Base-by-base conservation (phyloP, 805 yeast species). In the Candida jianshihensis region DNA sequence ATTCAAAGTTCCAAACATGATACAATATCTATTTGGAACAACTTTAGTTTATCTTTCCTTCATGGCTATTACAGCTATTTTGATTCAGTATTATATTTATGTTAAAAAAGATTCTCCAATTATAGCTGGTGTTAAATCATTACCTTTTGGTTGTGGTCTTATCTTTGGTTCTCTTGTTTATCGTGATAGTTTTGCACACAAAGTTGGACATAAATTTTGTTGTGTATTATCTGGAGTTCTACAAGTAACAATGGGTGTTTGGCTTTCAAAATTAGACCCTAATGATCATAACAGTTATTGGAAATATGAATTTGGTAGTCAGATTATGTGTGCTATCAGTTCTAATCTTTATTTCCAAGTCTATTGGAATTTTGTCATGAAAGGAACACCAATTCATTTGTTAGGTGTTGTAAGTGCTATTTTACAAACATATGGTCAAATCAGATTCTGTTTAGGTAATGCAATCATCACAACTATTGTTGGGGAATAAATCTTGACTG, bases 331-430 rank as follows among this genome's bases (percentile, higher is more conserved):
- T 33, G 63, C 59, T 6, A 36, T 39, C 19, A 56, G 58, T 2
- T 38, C 44, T 1, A 63, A 62, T 27, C 35, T 57, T 3, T 65
- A 53, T 40, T 63, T 60, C 43, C 51, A 61, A 19, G 53, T 61
- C 4, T 65, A 57, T 34, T 36, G 57, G 26, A 59, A 52, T 22
- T 51, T 59, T 4, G 45, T 64, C 8, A 48, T 54, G 40, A 30
- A 51, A 30, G 33, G 54, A 16, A 57, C 69, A 8, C 71, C 73
- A 0, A 31, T 46, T 5, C 59, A 61, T 34, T 40, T 61, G 13
- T 70, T 65, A 35, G 71, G 68, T 14, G 57, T 61, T 20, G 64
- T 65, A 3, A 39, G 61, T 6, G 71, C 66, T 1, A 42, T 64
- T 6, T 48, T 55, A 25, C 61, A 56, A 39, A 61, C 70, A 1